Evolutionary conservation across 768 basidiomycete species (phyloP), one percentile per base, ranked within the genome.

Genomic region (Suillus brevipes): DNA sequence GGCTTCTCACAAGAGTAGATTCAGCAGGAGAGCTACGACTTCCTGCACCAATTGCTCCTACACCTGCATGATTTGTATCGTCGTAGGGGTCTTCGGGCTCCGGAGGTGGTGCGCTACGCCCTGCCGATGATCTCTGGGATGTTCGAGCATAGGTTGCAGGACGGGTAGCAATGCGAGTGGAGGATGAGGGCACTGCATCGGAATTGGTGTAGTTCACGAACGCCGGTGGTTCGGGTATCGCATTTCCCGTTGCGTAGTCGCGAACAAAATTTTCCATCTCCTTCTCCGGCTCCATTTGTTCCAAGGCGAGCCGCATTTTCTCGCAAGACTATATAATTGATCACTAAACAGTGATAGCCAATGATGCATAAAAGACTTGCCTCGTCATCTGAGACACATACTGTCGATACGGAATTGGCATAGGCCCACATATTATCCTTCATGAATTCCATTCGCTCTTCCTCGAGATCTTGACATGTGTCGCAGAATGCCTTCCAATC

Each of bases 401-500:
- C 92, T 13, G 91, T 93, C 16, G 96, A 97, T n/a, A 97, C 89
- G 0, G 91, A 90, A 75, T 99, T 99, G 0, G 97, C 95, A 75
- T 94, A 98, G 8, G 88, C 86, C 97, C 97, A 99, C 77, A 97
- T 84, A 69, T 92, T 93, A 74, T 96, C 94, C 78, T 97, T 98
- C 81, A 91, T 89, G 74, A 97, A 94, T 66, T 95, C 94, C 73
- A 96, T 79, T n/a, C 97, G 86, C 65, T 95, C 90, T 70, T 98
- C 95, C 72, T 99, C 97, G 59, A 97, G 78, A 79, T 99, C 97
- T 77, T 99, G 97, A 67, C 94, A 94, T 52, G 86, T 87, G 76
- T 99, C 97, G 73, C 94, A 96, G 78, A 97, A 99, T 3, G 80
- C 81, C 77, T 93, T 96, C 97, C 97, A 99, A 65, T 93, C 90